Percentiles rank a stretch among this genome's conserved stretches.
phyloP scores from a whole-genome alignment of 345 rosid species.

The Ceriops tagal region DNA sequence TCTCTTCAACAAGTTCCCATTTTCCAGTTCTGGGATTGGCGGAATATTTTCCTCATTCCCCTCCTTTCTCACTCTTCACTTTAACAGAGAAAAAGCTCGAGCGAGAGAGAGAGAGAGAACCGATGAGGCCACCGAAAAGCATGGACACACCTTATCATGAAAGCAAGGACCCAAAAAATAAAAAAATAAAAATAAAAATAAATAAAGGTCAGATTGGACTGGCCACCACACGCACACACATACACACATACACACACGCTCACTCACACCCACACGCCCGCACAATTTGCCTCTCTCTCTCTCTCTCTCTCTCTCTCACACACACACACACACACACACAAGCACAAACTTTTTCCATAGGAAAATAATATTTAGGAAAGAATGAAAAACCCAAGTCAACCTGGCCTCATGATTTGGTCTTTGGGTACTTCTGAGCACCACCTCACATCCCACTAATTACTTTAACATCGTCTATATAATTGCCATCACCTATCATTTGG shows the following conservation, averaged over 20 bases:
- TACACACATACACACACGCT: conserved; percentile 30
- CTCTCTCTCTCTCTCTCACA: conserved; percentile 1
- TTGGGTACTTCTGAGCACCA: conserved; percentile 52
- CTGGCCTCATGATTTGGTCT: conserved; percentile 96
- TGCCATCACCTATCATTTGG: conserved; percentile 25
- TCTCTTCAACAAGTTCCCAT: conserved; percentile 41
- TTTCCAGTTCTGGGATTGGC: conserved; percentile 74
- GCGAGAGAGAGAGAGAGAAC: conserved; percentile 26
- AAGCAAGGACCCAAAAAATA: conserved; percentile 50
- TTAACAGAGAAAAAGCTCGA: conserved; percentile 31
- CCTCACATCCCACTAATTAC: conserved; percentile 38
- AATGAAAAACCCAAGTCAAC: conserved; percentile 60
- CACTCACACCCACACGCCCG: conserved; percentile 24
- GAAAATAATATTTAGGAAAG: neutral
- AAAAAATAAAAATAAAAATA: conserved; percentile 7
- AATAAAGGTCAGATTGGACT: conserved; percentile 42
- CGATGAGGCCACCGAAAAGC: conserved; percentile 83
- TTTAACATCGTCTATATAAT: conserved; percentile 43
- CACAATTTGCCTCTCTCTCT: neutral
- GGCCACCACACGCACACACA: conserved; percentile 48
- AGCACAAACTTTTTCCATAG: neutral
- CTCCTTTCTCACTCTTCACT: conserved; percentile 24
- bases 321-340: no score
- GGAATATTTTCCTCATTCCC: conserved; percentile 36
- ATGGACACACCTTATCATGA: conserved; percentile 74